phyloP scores from a whole-genome alignment of 1,284 basidiomycete species.

The Leccinum solheimii region DNA sequence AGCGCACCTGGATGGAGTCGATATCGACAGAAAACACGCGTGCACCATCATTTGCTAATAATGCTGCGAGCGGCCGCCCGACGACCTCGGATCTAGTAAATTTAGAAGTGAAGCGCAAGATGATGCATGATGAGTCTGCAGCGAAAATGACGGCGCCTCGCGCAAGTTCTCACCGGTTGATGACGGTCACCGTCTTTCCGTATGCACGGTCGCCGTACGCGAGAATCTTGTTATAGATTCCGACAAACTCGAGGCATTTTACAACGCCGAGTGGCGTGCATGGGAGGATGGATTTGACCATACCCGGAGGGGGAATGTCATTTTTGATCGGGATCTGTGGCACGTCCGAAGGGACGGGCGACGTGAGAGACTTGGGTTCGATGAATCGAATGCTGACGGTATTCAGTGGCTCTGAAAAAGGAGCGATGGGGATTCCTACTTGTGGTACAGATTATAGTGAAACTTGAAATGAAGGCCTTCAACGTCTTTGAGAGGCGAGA shows the following conservation, averaged over 20 bases:
- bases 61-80: slow-evolving; percentile 89
- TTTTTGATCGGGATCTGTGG: slow-evolving; percentile 41
- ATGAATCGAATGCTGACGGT: slow-evolving; percentile 71
- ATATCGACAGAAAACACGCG: slow-evolving; percentile 94
- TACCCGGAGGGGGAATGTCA: slow-evolving; percentile 74
- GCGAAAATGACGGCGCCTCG: not conserved
- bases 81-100: slow-evolving; percentile 87
- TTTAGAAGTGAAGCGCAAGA: not conserved
- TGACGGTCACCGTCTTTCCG: slow-evolving; percentile 90
- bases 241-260: slow-evolving; percentile 88
- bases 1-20: slow-evolving; percentile 80
- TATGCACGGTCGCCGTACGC: slow-evolving; percentile 95
- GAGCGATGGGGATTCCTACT: slow-evolving; percentile 51
- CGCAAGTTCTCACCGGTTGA: slow-evolving; percentile 70
- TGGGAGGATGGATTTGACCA: slow-evolving; percentile 92
- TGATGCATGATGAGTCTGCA: not conserved
- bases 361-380: slow-evolving; percentile 60
- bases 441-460: slow-evolving; percentile 96
- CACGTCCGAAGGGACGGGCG: slow-evolving; percentile 43
- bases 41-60: slow-evolving; percentile 94
- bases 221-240: slow-evolving; percentile 91
- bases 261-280: slow-evolving; percentile 97
- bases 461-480: slow-evolving; percentile 97
- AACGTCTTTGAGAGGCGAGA: slow-evolving; percentile 95
- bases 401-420: not conserved